phyloP scores from a whole-genome alignment of 169 alveolate species.

The Pseudocohnilembus persalinus region DNA sequence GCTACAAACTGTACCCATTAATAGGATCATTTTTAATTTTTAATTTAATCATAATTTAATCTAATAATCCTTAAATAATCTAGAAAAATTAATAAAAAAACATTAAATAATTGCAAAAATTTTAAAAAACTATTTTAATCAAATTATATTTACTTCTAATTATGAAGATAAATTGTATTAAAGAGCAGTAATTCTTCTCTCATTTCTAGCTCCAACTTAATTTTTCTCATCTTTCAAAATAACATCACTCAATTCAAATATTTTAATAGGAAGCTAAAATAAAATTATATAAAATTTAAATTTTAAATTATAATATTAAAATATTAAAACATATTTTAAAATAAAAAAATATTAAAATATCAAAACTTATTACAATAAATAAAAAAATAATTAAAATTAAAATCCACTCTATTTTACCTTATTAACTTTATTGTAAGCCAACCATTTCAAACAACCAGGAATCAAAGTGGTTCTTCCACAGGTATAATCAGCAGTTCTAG shows the following conservation, averaged over 20 bases:
- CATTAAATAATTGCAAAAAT: constrained; percentile 33
- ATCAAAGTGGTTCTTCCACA: constrained; percentile 91
- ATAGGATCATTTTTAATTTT: constrained; percentile 41
- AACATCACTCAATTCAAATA: constrained; percentile 93
- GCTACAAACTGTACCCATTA: constrained; percentile 60
- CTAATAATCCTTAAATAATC: constrained; percentile 89
- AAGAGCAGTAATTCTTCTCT: constrained; percentile 79
- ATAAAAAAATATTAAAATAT: no score
- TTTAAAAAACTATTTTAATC: constrained; percentile 61
- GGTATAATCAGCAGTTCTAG: constrained; percentile 93
- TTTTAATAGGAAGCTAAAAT: constrained; percentile 87
- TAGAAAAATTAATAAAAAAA: constrained; percentile 76
- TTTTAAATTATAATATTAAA: no score
- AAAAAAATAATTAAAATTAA: no score
- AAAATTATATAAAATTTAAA: constrained; percentile 7
- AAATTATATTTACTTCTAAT: constrained; percentile 68
- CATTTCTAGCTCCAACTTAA: constrained; percentile 84
- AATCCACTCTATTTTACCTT: constrained; percentile 16
- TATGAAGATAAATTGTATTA: constrained; percentile 74
- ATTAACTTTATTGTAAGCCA: constrained; percentile 85
- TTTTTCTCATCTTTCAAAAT: constrained; percentile 73
- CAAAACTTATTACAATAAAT: not conserved
- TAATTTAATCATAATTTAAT: constrained; percentile 83
- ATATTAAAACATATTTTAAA: no score
- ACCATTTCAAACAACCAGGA: constrained; percentile 92